Conservation (phyloP, 2,329 filamentous ascomycete genomes). For the Aspergillus fumigatus region DNA sequence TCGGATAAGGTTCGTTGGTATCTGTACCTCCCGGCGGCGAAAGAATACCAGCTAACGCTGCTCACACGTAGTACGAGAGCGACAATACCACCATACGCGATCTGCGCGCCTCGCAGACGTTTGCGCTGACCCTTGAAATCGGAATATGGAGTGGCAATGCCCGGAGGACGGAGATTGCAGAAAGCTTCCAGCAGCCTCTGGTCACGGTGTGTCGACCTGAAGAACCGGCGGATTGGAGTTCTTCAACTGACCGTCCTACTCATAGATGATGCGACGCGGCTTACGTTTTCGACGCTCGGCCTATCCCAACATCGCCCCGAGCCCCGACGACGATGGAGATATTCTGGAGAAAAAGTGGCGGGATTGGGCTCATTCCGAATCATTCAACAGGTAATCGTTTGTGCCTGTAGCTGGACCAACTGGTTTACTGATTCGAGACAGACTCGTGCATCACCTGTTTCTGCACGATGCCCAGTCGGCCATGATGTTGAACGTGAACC, state of each 20-base stretch:
- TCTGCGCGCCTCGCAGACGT: slow-evolving; percentile 49
- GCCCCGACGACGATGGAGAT: slow-evolving; percentile 52
- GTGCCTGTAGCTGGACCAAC: not conserved
- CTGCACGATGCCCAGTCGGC: slow-evolving; percentile 63
- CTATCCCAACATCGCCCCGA: slow-evolving; percentile 50
- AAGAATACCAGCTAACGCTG: not conserved
- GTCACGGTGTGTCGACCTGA: slow-evolving; percentile 37
- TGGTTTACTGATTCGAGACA: slow-evolving; percentile 7
- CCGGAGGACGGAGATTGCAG: slow-evolving; percentile 56
- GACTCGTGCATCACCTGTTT: slow-evolving; percentile 61
- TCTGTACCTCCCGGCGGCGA: slow-evolving; percentile 31
- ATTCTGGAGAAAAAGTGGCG: slow-evolving; percentile 62
- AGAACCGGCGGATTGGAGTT: too few species aligned
- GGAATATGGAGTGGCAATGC: slow-evolving; percentile 58
- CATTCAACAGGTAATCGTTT: slow-evolving; percentile 55
- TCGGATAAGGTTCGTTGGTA: slow-evolving; percentile 60
- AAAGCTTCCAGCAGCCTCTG: slow-evolving; percentile 53
- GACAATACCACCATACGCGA: slow-evolving; percentile 51
- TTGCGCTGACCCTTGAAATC: slow-evolving; percentile 48
- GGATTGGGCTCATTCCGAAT: slow-evolving; percentile 60
- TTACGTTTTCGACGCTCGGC: slow-evolving; percentile 55
- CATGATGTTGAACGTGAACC: slow-evolving; percentile 61
- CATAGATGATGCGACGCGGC: slow-evolving; percentile 50
- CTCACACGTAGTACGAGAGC: slow-evolving; percentile 18
- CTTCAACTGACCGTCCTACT: not conserved